Conservation (phyloP, 768 basidiomycete genomes). For the Butyriboletus loyo region DNA sequence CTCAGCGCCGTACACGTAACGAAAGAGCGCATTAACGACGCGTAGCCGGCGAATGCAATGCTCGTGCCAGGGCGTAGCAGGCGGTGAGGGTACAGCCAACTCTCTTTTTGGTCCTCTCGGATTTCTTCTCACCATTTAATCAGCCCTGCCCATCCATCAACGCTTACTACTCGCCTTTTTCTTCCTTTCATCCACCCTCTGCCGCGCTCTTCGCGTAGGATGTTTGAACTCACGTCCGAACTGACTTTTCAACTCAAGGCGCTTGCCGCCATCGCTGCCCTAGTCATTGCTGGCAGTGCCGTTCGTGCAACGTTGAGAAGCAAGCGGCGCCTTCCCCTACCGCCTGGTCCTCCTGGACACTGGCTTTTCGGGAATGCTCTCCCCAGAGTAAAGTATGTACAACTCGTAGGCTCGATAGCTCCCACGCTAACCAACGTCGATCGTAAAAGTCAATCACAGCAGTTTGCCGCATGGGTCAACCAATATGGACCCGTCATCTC, state of each 20-base stretch:
- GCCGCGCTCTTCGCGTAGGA: background rate
- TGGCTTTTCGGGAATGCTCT: slow-evolving; percentile 33
- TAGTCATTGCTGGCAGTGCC: slow-evolving; percentile 13
- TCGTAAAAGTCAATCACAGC: slow-evolving; percentile 28
- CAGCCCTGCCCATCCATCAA: background rate
- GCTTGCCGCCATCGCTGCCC: slow-evolving; percentile 15
- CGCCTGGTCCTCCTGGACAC: slow-evolving; percentile 32
- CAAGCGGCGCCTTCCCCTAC: slow-evolving; percentile 22
- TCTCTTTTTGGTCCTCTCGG: background rate
- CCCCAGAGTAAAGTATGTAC: slow-evolving; percentile 26
- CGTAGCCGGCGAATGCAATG: too few relatives aligned
- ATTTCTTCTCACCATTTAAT: slow-evolving; percentile 14
- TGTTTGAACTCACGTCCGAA: slow-evolving; percentile 10
- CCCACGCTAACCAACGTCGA: background rate
- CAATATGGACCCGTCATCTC: slow-evolving; percentile 61
- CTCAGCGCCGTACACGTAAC: too few relatives aligned
- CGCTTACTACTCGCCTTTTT: background rate
- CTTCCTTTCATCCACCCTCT: background rate
- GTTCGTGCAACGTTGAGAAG: slow-evolving; percentile 8
- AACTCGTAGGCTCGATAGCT: background rate
- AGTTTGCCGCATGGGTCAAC: slow-evolving; percentile 58
- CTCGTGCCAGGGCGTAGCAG: too few relatives aligned
- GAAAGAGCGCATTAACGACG: too few relatives aligned
- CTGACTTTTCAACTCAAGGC: slow-evolving; percentile 13
- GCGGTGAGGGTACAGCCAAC: background rate